Conservation (phyloP, 2,329 filamentous ascomycete species). For the Sporothrix pseudoabietina region DNA sequence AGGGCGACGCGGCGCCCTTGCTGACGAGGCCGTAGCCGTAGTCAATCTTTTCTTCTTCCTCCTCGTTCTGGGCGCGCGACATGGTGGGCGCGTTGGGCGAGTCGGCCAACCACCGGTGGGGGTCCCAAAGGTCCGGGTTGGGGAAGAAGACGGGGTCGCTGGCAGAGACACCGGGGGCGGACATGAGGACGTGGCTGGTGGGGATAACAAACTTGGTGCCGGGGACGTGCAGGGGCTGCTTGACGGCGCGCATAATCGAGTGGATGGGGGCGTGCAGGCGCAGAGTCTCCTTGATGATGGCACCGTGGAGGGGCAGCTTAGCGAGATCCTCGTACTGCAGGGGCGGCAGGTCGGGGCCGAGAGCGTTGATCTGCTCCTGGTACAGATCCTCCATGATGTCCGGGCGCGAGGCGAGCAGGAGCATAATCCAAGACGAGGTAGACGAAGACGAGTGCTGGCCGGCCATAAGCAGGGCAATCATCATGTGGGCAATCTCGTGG, state of each 20-base stretch:
- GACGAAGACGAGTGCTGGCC: conserved; percentile 81
- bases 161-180: conserved; percentile 80
- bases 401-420: conserved; percentile 70
- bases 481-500: conserved; percentile 78
- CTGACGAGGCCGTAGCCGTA: conserved; percentile 92
- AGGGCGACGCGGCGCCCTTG: conserved; percentile 87
- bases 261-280: conserved; percentile 91
- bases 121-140: conserved; percentile 80
- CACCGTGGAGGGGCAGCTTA: conserved; percentile 77
- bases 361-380: conserved; percentile 71
- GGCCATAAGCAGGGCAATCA: conserved; percentile 84
- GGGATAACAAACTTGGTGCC: conserved; percentile 84
- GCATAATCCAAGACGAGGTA: conserved; percentile 75
- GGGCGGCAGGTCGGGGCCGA: conserved; percentile 74
- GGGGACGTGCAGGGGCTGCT: conserved; percentile 79
- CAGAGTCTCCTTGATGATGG: conserved; percentile 88
- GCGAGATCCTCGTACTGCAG: conserved; percentile 77
- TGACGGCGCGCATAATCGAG: conserved; percentile 91
- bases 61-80: conserved; percentile 46
- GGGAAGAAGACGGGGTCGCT: conserved; percentile 76
- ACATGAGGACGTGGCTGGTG: conserved; percentile 75
- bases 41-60: conserved; percentile 77
- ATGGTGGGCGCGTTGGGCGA: conserved; percentile 57
- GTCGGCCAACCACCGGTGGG: conserved; percentile 81
- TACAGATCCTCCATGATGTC: conserved; percentile 71